A percentile compares a stretch with the other conserved stretches of the same genome.
Evolutionary conservation across 2,329 filamentous ascomycete genomes (phyloP).

Genomic region (Clarireedia paspali): DNA sequence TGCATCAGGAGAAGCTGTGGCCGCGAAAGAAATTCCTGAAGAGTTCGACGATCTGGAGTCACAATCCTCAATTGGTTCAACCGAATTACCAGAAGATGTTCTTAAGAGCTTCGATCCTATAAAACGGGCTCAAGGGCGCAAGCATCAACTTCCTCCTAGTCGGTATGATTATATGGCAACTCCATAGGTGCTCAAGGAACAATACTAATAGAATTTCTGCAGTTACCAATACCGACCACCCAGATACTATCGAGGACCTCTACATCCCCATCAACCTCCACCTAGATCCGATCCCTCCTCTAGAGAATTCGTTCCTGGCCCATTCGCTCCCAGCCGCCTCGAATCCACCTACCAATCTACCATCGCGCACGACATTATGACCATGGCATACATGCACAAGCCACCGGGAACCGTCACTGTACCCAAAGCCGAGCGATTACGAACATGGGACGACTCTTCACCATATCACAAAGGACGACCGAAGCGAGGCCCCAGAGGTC

Average conservation of each 20-base stretch:
- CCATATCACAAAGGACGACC: constrained; percentile 93
- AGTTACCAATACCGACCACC: constrained; percentile 95
- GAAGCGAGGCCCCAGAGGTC: constrained; percentile 73
- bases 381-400: constrained; percentile 78
- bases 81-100: constrained; percentile 30
- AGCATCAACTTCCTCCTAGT: constrained; percentile 31
- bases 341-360: constrained; percentile 87
- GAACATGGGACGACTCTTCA: constrained; percentile 81
- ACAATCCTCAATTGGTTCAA: constrained; percentile 34
- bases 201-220: constrained; percentile 12
- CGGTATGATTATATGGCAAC: constrained; percentile 26
- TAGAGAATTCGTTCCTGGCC: constrained; percentile 80
- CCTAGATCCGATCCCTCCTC: constrained; percentile 78
- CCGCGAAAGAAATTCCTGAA: constrained; percentile 16
- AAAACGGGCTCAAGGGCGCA: constrained; percentile 35
- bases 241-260: constrained; percentile 87
- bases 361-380: constrained; percentile 79
- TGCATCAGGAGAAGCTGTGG: constrained; percentile 24
- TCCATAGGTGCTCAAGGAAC: background rate
- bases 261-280: constrained; percentile 91
- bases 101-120: constrained; percentile 40
- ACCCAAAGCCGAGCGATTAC: constrained; percentile 58
- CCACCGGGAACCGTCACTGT: constrained; percentile 63
- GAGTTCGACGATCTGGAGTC: constrained; percentile 38
- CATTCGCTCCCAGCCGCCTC: constrained; percentile 80